Evolutionary conservation across 768 basidiomycete species (phyloP).

Genomic region (Sarcodon sp.): DNA sequence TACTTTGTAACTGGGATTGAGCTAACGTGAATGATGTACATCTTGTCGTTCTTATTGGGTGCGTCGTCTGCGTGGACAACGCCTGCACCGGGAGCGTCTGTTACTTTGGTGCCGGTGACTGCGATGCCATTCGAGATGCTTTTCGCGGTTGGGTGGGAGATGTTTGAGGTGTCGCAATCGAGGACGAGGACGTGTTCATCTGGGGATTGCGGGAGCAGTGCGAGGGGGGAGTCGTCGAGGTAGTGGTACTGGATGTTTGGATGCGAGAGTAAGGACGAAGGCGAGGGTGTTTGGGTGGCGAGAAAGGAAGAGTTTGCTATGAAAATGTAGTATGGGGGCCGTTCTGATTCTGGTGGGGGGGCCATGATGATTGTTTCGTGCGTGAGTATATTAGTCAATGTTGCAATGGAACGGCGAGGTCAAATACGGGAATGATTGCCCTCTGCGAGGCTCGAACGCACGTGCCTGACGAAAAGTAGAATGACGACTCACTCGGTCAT

Average conservation of each 20-base stretch:
- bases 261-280: conserved; percentile 36
- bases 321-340: conserved; percentile 67
- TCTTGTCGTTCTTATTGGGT: conserved; percentile 36
- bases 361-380: too few relatives aligned
- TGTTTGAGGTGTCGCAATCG: conserved; percentile 41
- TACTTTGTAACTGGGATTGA: conserved; percentile 37
- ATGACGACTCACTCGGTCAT: neutral
- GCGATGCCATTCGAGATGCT: conserved; percentile 34
- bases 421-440: neutral
- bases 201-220: conserved; percentile 43
- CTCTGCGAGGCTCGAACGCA: too few relatives aligned
- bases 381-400: neutral
- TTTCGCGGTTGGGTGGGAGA: conserved; percentile 30
- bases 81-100: conserved; percentile 63
- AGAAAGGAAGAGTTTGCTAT: conserved; percentile 42
- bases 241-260: conserved; percentile 75
- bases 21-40: conserved; percentile 67
- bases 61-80: conserved; percentile 26
- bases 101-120: conserved; percentile 47
- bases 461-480: neutral
- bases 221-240: conserved; percentile 61
- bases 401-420: neutral
- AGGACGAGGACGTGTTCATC: conserved; percentile 68
- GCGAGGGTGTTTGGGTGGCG: conserved; percentile 21
- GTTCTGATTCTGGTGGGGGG: conserved; percentile 17